A percentile compares a stretch with the other conserved stretches of the same genome.
phyloP scores from a whole-genome alignment of 148 eudicot species.

The Spergularia bocconei region DNA sequence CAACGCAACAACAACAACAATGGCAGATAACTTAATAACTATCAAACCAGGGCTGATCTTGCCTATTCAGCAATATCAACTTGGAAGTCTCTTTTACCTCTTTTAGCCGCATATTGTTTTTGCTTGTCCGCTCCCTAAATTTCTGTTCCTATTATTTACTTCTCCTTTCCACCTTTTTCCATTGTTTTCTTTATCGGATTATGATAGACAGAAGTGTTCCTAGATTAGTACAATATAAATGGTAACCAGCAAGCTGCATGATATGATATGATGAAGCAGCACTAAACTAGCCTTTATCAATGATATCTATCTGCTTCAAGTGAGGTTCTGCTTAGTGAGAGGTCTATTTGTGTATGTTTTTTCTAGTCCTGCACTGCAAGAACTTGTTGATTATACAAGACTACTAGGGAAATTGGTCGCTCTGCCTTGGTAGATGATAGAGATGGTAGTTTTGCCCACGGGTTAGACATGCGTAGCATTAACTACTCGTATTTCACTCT shows the following conservation, averaged over 20 bases:
- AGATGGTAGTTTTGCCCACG: background rate
- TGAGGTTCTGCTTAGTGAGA: background rate
- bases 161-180: background rate
- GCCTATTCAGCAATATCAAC: too few relatives aligned
- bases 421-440: background rate
- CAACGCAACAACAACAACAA: too few relatives aligned
- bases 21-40: too few relatives aligned
- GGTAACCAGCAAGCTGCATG: background rate
- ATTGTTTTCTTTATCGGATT: background rate
- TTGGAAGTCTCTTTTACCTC: background rate
- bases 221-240: background rate
- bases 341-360: background rate
- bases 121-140: background rate
- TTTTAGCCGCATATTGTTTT: background rate
- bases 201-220: background rate
- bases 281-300: background rate
- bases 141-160: background rate
- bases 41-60: too few relatives aligned
- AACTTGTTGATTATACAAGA: background rate
- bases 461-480: slow-evolving; percentile 4
- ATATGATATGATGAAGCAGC: background rate
- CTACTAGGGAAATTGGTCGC: background rate
- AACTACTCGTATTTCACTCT: background rate
- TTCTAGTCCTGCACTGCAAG: background rate
- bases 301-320: background rate